Conservation (phyloP, 2,329 filamentous ascomycete species). For the Myriosclerotinia curreyana region DNA sequence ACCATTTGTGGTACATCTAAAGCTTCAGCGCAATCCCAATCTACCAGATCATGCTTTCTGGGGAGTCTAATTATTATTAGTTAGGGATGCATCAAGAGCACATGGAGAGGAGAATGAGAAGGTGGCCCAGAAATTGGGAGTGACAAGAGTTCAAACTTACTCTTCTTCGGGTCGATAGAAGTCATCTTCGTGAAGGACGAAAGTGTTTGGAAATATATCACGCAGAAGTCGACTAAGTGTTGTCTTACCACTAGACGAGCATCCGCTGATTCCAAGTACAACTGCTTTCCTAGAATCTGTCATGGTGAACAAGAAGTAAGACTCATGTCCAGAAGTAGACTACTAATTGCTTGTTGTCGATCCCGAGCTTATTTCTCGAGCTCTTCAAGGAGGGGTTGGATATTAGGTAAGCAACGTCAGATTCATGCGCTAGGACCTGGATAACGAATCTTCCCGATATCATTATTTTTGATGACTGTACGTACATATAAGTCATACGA, state of each 20-base stretch:
- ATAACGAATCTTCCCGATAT: constrained; percentile 9
- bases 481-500: neutral
- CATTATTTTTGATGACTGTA: constrained; percentile 8
- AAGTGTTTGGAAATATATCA: constrained; percentile 72
- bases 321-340: neutral
- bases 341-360: neutral
- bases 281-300: constrained; percentile 42
- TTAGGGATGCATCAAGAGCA: neutral
- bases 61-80: constrained; percentile 48
- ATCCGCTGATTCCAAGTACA: constrained; percentile 80
- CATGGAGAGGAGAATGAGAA: too few relatives aligned
- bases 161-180: constrained; percentile 82
- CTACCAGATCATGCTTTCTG: constrained; percentile 60
- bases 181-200: constrained; percentile 92
- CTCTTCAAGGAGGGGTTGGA: neutral
- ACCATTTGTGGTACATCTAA: constrained; percentile 69
- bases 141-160: constrained; percentile 43
- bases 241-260: constrained; percentile 92
- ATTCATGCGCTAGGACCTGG: neutral
- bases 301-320: constrained; percentile 14
- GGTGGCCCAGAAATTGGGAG: neutral
- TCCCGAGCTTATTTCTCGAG: neutral
- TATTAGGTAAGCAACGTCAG: neutral
- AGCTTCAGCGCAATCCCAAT: constrained; percentile 89
- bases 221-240: constrained; percentile 83